Evolutionary conservation across 2,329 filamentous ascomycete genomes (phyloP).

Genomic region (Venturia oleaginea): DNA sequence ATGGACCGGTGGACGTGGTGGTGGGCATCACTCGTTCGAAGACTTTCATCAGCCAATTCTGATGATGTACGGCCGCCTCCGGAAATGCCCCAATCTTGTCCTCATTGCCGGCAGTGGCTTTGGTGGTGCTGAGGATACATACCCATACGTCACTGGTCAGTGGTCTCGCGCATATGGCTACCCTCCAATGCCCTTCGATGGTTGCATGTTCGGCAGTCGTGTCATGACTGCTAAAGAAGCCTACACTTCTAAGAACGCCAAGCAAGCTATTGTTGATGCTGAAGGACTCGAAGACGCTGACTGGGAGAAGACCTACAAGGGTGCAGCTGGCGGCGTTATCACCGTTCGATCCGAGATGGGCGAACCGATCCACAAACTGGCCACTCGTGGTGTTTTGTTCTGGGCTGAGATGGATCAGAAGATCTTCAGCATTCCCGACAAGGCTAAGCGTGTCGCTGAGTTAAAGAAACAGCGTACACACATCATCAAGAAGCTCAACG

Average conservation of each 20-base stretch:
- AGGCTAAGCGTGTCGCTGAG: slow-evolving; percentile 49
- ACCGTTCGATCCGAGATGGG: slow-evolving; percentile 99
- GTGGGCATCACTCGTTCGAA: slow-evolving; percentile 42
- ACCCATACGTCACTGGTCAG: slow-evolving; percentile 37
- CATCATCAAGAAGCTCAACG: slow-evolving; percentile 39
- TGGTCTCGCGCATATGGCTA: slow-evolving; percentile 37
- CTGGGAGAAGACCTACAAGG: slow-evolving; percentile 45
- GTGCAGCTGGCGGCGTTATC: slow-evolving; percentile 82
- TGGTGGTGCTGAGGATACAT: slow-evolving; percentile 38
- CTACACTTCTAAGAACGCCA: slow-evolving; percentile 34
- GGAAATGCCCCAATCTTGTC: slow-evolving; percentile 37
- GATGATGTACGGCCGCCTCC: slow-evolving; percentile 36
- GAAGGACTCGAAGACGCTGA: slow-evolving; percentile 34
- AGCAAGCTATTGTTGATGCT: slow-evolving; percentile 36
- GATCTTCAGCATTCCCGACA: slow-evolving; percentile 83
- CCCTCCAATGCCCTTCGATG: slow-evolving; percentile 40
- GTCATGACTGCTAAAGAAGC: slow-evolving; percentile 41
- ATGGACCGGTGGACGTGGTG: slow-evolving; percentile 42
- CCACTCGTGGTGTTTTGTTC: slow-evolving; percentile 89
- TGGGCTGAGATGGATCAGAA: slow-evolving; percentile 99
- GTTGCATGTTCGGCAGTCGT: slow-evolving; percentile 37
- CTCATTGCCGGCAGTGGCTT: slow-evolving; percentile 41
- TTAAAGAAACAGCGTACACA: slow-evolving; percentile 36
- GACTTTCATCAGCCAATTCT: slow-evolving; percentile 43
- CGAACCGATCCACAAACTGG: slow-evolving; percentile 97